A percentile compares a stretch with the other conserved stretches of the same genome.
Evolutionary conservation across 495 filamentous ascomycete genomes (phyloP).

Genomic region (Podospora didyma): DNA sequence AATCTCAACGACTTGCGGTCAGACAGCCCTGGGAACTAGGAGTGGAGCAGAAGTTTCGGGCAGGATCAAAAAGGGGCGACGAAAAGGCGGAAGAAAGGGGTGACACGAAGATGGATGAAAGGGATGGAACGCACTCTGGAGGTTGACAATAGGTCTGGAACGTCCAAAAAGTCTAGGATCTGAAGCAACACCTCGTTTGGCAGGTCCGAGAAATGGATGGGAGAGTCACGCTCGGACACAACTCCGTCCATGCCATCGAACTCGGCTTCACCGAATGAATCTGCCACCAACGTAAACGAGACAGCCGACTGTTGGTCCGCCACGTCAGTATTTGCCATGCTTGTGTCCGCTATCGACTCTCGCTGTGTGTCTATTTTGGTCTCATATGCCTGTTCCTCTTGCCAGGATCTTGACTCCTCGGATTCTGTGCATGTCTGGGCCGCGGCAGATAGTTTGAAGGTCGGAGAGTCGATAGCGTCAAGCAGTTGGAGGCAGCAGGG

Average conservation of each 20-base stretch:
- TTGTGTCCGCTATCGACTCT: constrained; percentile 2
- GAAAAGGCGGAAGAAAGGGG: too few relatives aligned
- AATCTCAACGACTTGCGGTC: too few relatives aligned
- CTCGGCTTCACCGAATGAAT: neutral
- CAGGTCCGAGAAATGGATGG: constrained; percentile 26
- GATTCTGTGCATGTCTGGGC: neutral
- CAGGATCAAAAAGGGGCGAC: neutral
- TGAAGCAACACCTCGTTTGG: constrained; percentile 55
- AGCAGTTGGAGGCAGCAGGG: neutral
- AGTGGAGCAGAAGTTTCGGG: too few relatives aligned
- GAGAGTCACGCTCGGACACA: neutral
- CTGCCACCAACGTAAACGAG: neutral
- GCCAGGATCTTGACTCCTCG: neutral
- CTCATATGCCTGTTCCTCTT: neutral
- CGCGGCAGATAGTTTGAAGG: neutral
- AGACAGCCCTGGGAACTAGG: too few relatives aligned
- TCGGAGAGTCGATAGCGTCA: neutral
- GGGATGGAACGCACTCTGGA: constrained; percentile 45
- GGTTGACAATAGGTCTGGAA: constrained; percentile 52
- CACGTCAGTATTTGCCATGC: neutral
- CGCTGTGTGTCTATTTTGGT: constrained; percentile 6
- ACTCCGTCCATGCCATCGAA: neutral
- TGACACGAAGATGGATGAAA: too few relatives aligned
- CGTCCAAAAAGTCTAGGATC: constrained; percentile 52
- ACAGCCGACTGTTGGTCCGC: neutral